Base-by-base conservation (phyloP, 163 green algal species). In the Chlorella variabilis region DNA sequence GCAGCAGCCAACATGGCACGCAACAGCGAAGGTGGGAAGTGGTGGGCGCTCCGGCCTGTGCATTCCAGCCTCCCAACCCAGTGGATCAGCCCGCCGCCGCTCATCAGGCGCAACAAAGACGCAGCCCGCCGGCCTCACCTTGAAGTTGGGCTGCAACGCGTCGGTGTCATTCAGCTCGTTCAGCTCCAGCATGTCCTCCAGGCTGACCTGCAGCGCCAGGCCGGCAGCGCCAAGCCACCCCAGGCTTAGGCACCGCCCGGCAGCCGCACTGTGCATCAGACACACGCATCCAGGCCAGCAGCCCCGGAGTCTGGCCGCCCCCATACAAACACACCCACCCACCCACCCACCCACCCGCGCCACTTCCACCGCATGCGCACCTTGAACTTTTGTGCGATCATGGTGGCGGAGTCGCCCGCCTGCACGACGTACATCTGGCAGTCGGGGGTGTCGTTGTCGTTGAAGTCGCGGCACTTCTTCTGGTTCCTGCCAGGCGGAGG, bases 371-470 rank as follows among this genome's bases (percentile, higher is more conserved):
- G n/a, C n/a, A n/a, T n/a, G 20, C 48, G 27, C 21, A 79, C 75
- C 75, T 62, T 61, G 66, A 77, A 83, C 66, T 62, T 69, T 13
- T 58, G 27, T 5, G 77, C 66, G 45, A 83, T 75, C 13, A 29
- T 38, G 8, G 27, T 51, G n/a, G 56, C 25, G 17, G 77, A 49
- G 66, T 83, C 77, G 9, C 51, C 51, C 27, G 49, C 23, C 49
- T 71, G 51, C 34, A 77, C 77, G 18, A 45, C 67, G 51, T 83
- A 83, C 49, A 83, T 9, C 49, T 71, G 63, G 77, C 77, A 83
- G 23, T 36, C 39, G 11, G 25, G 23, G n/a, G 17, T 23, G 48
- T 73, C 76, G 63, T 75, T 80, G 73, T 80, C 73, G 56, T 80
- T 80, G 36, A 80, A 80, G 73, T 80, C 73, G 54, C 73, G 73